Evolutionary conservation across 805 yeast species (phyloP).

Genomic region (Debaryomyces castellii): DNA sequence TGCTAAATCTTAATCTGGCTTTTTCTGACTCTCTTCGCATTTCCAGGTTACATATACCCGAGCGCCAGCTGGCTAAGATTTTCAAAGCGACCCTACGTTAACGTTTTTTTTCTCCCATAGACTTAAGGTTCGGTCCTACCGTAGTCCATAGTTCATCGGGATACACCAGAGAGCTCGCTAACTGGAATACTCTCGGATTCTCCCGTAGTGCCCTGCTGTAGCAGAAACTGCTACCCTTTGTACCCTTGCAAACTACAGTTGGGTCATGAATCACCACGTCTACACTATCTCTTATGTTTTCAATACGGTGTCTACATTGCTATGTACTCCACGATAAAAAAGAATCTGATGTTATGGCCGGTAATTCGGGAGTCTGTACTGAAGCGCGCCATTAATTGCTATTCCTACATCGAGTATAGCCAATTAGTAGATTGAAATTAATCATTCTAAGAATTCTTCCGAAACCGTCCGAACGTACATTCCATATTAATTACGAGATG

Average conservation of each 20-base stretch:
- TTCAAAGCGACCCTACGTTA: background rate
- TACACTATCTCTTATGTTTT: too few species aligned
- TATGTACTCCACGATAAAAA: background rate
- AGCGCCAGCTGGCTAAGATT: background rate
- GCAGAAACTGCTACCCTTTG: too few species aligned
- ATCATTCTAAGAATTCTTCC: conserved; percentile 2
- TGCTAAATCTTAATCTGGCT: too few species aligned
- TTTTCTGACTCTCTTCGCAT: background rate
- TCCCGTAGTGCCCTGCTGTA: too few species aligned
- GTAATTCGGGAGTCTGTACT: background rate
- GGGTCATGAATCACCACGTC: too few species aligned
- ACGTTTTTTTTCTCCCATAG: background rate
- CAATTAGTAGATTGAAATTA: background rate
- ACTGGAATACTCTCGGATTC: too few species aligned
- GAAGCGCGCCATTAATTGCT: conserved; percentile 2
- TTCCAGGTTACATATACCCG: too few species aligned
- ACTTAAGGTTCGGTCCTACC: background rate
- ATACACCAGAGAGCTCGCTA: too few species aligned
- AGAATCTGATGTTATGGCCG: background rate
- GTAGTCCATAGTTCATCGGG: background rate
- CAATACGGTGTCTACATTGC: too few species aligned
- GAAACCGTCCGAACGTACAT: conserved; percentile 4
- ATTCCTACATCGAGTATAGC: background rate
- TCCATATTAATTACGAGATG: conserved; percentile 4
- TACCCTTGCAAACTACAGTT: too few species aligned